Percentiles rank a stretch among this genome's conserved stretches.
Evolutionary conservation across 129 eudicot genomes (phyloP).

Genomic region (Deinandra increscens): DNA sequence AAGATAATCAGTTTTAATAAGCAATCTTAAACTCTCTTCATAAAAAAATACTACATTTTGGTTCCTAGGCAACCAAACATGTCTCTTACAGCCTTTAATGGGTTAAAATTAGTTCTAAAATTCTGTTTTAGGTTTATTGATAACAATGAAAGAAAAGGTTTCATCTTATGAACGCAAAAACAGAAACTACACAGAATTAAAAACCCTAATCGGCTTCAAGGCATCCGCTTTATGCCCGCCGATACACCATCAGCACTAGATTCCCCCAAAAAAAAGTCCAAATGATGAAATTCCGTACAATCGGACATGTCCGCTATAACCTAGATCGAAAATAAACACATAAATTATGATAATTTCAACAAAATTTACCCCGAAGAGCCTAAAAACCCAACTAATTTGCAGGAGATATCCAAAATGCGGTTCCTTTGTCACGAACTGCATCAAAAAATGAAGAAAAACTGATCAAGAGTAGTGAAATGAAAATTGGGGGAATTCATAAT

Average conservation of each 20-base stretch:
- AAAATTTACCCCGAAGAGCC: constrained; percentile 23
- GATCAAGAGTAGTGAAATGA: background rate
- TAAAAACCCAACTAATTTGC: constrained; percentile 20
- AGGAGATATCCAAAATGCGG: constrained; percentile 29
- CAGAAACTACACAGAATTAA: background rate
- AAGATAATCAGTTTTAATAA: background rate
- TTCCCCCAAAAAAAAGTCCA: background rate
- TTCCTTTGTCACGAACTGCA: constrained; percentile 12
- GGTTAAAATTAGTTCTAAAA: background rate
- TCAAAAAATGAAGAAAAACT: background rate
- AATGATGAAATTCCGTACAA: background rate
- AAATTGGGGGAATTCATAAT: constrained; percentile 16
- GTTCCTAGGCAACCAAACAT: background rate
- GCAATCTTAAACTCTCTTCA: background rate
- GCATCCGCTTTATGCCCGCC: constrained; percentile 12
- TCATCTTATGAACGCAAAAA: constrained; percentile 1
- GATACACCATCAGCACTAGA: constrained; percentile 6
- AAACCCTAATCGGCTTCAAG: constrained; percentile 18
- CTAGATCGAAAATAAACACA: background rate
- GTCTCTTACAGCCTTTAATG: background rate
- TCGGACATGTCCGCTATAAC: constrained; percentile 1
- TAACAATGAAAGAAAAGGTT: background rate
- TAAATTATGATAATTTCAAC: background rate
- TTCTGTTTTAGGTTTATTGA: background rate
- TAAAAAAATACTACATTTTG: background rate